phyloP scores from a whole-genome alignment of 2,329 filamentous ascomycete species.

The Pseudogymnoascus sp. region DNA sequence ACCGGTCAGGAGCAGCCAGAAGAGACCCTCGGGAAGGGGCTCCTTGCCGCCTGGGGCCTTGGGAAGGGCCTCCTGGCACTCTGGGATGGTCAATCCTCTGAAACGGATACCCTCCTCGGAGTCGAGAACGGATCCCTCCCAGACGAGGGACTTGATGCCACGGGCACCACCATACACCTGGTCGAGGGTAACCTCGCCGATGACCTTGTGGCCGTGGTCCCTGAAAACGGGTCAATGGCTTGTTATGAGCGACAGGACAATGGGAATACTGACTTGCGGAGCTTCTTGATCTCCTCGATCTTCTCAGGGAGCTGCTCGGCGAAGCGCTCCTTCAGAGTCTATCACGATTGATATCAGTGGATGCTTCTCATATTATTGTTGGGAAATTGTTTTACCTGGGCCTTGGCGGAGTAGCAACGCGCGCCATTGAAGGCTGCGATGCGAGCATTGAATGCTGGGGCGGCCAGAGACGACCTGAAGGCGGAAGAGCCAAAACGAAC shows the following conservation, averaged over 20 bases:
- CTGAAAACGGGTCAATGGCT: constrained; percentile 38
- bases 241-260: constrained; percentile 22
- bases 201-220: constrained; percentile 89
- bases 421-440: constrained; percentile 71
- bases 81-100: constrained; percentile 97
- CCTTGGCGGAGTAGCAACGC: constrained; percentile 90
- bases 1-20: constrained; percentile 98
- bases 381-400: constrained; percentile 55
- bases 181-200: constrained; percentile 97
- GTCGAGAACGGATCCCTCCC: constrained; percentile 97
- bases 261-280: constrained; percentile 68
- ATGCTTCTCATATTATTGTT: constrained; percentile 1
- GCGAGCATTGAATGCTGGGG: constrained; percentile 61
- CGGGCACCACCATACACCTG: constrained; percentile 99
- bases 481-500: constrained; percentile 75
- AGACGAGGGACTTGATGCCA: constrained; percentile 97
- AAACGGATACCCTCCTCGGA: constrained; percentile 99
- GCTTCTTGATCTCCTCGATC: constrained; percentile 98
- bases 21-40: constrained; percentile 97
- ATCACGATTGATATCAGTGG: constrained; percentile 11
- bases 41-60: constrained; percentile 95
- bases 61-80: constrained; percentile 95
- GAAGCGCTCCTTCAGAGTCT: constrained; percentile 98
- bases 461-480: constrained; percentile 68
- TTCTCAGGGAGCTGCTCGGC: constrained; percentile 92